Evolutionary conservation across 768 basidiomycete genomes (phyloP), one percentile per base, ranked within the genome.

Genomic region (Trametes cinnabarina): DNA sequence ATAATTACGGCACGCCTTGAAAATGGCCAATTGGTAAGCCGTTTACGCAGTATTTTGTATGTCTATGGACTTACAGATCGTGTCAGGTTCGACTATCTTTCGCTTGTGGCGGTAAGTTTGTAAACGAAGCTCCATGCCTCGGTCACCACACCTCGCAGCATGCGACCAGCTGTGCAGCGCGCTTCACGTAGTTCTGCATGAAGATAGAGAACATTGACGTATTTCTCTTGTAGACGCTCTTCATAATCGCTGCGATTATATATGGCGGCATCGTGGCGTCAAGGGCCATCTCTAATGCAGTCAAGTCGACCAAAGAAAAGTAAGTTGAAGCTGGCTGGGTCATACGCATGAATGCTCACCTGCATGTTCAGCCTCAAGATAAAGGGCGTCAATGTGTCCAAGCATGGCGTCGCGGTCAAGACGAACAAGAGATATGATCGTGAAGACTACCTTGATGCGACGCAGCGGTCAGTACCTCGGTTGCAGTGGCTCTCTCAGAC

Each of bases 381-480:
- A 10, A 77, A 74, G 59, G 88, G 88, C 8, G 72, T 84, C 47
- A 71, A 82, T 28, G 70, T 90, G 44, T 83, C 86, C 0, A 69
- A 76, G n/a, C 73, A 74, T 3, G 88, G 88, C 3, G 76, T 90
- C 12, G 80, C 85, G 0, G 75, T 90, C 41, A 88, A 87, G 71
- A 90, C 87, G 1, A 68, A 76, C 20, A 80, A 77, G 57, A 77
- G 79, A 6, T 79, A 86, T 60, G 82, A 83, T 58, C 75, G 84
- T 39, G 82, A 86, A 51, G 78, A 81, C 40, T 90, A 90, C 58
- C 73, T 90, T 3, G 87, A 89, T 65, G 86, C 87, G 7, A 89
- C 87, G 15, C 88, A 89, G 66, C 74, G 88, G 88, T 87, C 55
- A 43, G 65, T 60, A n/a, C n/a, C 12, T 32, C 30, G 30, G 30